Evolutionary conservation across 208 protist genomes (phyloP), one percentile per base, ranked within the genome.

Genomic region (Trypanosoma cruzi): DNA sequence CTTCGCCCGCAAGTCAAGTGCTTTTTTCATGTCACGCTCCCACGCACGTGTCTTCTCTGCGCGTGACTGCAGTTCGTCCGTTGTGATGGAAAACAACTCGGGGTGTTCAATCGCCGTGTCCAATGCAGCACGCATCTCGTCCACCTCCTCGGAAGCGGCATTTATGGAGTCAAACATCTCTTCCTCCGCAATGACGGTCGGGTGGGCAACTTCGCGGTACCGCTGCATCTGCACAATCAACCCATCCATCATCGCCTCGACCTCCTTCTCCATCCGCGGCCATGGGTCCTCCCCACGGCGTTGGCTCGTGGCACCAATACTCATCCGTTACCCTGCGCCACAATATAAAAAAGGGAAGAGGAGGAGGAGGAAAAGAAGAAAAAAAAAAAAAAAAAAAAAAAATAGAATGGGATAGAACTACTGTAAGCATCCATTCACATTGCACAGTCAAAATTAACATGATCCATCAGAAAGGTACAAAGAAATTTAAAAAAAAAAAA

Each of bases 91-190:
- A 60, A 95, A 93, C 6, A 83, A 77, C 74, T 93, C 87, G 13
- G 90, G 87, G 65, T 91, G 87, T 58, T 95, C 82, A 77, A 89
- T 87, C 20, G 81, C 85, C 52, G 81, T 83, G 64, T 93, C 87
- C 10, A 92, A 75, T 6, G 87, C 87, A 18, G 84, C 86, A 10
- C 86, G 90, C 90, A 95, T 92, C 63, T 88, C 87, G 56, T 85
- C 84, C 14, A 95, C 80, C 10, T 77, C 75, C 73, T 90, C 90
- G 22, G 56, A 80, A 56, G 76, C 86, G 62, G 66, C 76, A n/a
- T 56, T 66, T n/a, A 95, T 85, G 46, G 77, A 59, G 46, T 89
- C 90, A 8, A 92, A 64, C 29, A 93, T 56, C 62, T 93, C 85
- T 32, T 93, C 89, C 53, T 88, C 85, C 4, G 75, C 82, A 18